Percentiles rank a stretch among this genome's conserved stretches.
Evolutionary conservation across 345 rosid species (phyloP).

Genomic region (Toxicodendron radicans): DNA sequence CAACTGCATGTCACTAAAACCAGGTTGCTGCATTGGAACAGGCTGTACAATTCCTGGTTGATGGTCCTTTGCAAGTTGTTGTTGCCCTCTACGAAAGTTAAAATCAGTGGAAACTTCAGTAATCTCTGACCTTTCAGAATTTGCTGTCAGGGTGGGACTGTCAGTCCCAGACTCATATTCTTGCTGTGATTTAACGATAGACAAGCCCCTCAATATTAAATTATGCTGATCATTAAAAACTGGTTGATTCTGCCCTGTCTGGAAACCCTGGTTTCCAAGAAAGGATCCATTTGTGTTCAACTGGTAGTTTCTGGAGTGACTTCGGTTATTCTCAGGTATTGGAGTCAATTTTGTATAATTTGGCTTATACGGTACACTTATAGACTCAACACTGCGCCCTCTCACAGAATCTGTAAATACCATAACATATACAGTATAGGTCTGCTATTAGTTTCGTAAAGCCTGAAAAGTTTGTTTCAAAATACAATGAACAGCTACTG

Average conservation of each 20-base stretch:
- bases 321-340: conserved; percentile 29
- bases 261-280: conserved; percentile 33
- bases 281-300: conserved; percentile 28
- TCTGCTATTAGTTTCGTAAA: background rate
- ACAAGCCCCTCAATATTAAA: conserved; percentile 23
- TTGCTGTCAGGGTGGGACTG: conserved; percentile 43
- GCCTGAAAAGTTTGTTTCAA: background rate
- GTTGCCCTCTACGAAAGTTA: conserved; percentile 44
- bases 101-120: conserved; percentile 38
- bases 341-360: conserved; percentile 25
- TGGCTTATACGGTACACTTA: conserved; percentile 17
- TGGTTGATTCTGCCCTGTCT: conserved; percentile 29
- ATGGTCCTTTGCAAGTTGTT: conserved; percentile 34
- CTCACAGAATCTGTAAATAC: conserved; percentile 27
- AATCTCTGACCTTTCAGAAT: conserved; percentile 44
- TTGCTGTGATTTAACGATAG: conserved; percentile 28
- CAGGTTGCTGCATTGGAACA: conserved; percentile 55
- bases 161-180: conserved; percentile 37
- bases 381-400: conserved; percentile 29
- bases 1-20: conserved; percentile 57
- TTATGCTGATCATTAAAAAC: conserved; percentile 30
- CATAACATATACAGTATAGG: conserved; percentile 13
- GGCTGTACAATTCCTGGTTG: conserved; percentile 32
- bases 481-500: background rate
- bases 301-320: conserved; percentile 24